Conservation (phyloP, 805 yeast species). For the Blastobotrys robertii region DNA sequence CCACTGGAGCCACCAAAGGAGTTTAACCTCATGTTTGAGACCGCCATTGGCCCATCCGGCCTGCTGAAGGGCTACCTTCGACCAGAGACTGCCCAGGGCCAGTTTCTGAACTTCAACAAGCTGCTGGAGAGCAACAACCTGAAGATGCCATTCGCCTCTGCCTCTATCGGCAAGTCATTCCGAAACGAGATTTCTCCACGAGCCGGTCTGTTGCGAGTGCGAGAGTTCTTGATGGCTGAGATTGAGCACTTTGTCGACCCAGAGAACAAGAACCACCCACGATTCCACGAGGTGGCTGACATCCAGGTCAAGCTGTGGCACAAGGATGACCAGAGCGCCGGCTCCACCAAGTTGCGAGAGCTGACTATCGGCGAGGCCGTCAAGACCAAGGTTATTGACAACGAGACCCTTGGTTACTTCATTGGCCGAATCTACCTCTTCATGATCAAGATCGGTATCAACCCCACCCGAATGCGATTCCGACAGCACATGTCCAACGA, state of each 20-base stretch:
- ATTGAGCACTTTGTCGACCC: slow-evolving; percentile 99
- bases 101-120: slow-evolving; percentile 90
- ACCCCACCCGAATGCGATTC: slow-evolving; percentile 74
- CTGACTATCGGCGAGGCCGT: slow-evolving; percentile 89
- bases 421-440: slow-evolving; percentile 86
- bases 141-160: slow-evolving; percentile 99
- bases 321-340: slow-evolving; percentile 78
- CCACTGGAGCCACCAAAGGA: slow-evolving; percentile 83
- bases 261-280: slow-evolving; percentile 67
- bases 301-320: slow-evolving; percentile 71
- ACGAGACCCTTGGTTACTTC: slow-evolving; percentile 95
- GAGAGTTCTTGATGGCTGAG: slow-evolving; percentile 99
- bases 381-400: slow-evolving; percentile 75
- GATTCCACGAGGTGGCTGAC: slow-evolving; percentile 68
- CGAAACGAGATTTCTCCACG: slow-evolving; percentile 99
- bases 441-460: slow-evolving; percentile 83
- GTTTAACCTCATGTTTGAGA: slow-evolving; percentile 97
- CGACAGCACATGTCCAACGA: slow-evolving; percentile 98
- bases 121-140: slow-evolving; percentile 89
- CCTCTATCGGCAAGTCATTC: slow-evolving; percentile 96
- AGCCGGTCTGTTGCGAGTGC: slow-evolving; percentile 92
- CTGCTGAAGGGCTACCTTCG: slow-evolving; percentile 89
- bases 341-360: slow-evolving; percentile 57
- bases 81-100: slow-evolving; percentile 99
- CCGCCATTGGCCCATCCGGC: slow-evolving; percentile 98